Evolutionary conservation across 805 yeast genomes (phyloP), one percentile per base, ranked within the genome.

Genomic region (Hanseniaspora hatyaiensis): DNA sequence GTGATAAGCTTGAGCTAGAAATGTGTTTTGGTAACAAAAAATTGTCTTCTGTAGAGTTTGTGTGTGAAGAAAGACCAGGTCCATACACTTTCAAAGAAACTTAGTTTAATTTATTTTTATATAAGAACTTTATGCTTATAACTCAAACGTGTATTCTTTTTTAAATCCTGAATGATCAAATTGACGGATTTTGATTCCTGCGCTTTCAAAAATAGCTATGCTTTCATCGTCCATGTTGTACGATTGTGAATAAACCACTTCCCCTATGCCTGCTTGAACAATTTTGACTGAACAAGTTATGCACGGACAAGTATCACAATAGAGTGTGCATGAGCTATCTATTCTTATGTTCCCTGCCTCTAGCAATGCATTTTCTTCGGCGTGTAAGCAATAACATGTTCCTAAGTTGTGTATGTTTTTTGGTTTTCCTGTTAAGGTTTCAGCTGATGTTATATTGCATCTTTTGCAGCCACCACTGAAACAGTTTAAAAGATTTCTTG

Each of bases 251-350:
- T 89, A 92, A 3, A 92, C 94, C 6, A 92, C 98, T 61, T 88
- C 96, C 13, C 68, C 71, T 37, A 92, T 79, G 1, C 98, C 98
- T 53, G 82, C 71, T 64, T 92, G 99, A 8, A 87, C 95, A 46
- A 92, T 89, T 65, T 92, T 92, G 34, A 92, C 86, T 4, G 95
- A 79, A 60, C 99, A 92, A 0, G 98, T 92, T 51, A 92, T 68
- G 60, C 99, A 92, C 0, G 99, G 99, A 58, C 98, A 84, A 0
- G 99, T 92, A 62, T 92, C 92, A 65, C 98, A 92, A 61, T 92
- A 92, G 50, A 87, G 64, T 0, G 77, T 78, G 8, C 84, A 78
- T 34, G 68, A 63, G 2, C 55, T 54, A 9, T 64, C 64, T 9
- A 85, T 73, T 49, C 97, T 68, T 54, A 83, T 95, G 53, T 96